A percentile compares a stretch with the other conserved stretches of the same genome.
Conservation (phyloP, 2,329 filamentous ascomycete genomes). For the Gremmenia infestans region DNA sequence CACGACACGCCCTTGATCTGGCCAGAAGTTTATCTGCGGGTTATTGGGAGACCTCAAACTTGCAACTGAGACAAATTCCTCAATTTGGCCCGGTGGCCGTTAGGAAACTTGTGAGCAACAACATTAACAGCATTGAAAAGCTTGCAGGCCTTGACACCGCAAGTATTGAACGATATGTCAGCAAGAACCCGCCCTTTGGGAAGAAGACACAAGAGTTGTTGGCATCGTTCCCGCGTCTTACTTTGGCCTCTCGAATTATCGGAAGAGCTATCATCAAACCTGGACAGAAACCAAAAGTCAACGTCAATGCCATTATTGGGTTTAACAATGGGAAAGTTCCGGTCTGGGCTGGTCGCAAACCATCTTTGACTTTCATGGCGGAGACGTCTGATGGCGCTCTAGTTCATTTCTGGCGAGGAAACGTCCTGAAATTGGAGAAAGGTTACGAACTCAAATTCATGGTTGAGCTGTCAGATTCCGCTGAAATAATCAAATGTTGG, state of each 20-base stretch:
- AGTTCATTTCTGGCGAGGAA: constrained; percentile 62
- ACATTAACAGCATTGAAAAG: constrained; percentile 66
- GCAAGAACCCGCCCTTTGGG: constrained; percentile 80
- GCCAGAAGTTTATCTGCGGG: constrained; percentile 70
- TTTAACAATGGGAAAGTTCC: constrained; percentile 65
- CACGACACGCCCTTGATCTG: constrained; percentile 68
- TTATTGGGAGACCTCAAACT: constrained; percentile 70
- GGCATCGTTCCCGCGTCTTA: constrained; percentile 62
- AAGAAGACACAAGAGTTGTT: constrained; percentile 60
- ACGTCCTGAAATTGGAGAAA: constrained; percentile 59
- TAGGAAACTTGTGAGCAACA: constrained; percentile 66
- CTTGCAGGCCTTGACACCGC: constrained; percentile 62
- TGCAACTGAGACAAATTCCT: constrained; percentile 79
- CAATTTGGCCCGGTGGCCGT: constrained; percentile 72
- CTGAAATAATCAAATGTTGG: constrained; percentile 60
- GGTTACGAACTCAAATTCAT: constrained; percentile 52
- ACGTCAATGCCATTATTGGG: constrained; percentile 61
- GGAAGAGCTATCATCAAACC: constrained; percentile 25
- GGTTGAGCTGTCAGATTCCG: constrained; percentile 47
- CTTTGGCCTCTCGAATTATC: constrained; percentile 36
- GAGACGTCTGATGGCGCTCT: constrained; percentile 66
- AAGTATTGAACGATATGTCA: constrained; percentile 71
- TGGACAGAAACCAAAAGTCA: constrained; percentile 47
- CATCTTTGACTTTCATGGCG: constrained; percentile 69
- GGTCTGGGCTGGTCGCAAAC: constrained; percentile 56